Evolutionary conservation across 306 rosid genomes (phyloP), one percentile per base, ranked within the genome.

Genomic region (Pterocarpus santalinus): DNA sequence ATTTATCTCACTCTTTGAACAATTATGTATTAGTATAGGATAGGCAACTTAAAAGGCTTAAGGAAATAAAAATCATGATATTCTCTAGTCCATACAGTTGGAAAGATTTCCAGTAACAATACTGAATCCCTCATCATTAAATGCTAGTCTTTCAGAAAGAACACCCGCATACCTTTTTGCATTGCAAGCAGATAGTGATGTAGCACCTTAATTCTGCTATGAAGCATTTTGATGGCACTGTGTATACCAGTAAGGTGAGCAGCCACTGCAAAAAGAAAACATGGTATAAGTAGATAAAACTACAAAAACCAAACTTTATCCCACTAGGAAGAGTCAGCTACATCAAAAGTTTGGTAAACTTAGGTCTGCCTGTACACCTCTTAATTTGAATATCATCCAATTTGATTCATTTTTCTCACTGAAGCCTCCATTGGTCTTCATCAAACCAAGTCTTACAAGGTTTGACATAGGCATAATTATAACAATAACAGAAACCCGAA

Each of bases 161-260:
- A 55, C 63, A 81, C 56, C 66, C 33, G 17, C 6, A 0, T 79
- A 95, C 99, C 99, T 87, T 91, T 95, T 84, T 95, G 93, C 98
- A 95, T 93, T 39, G 94, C 97, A 44, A 87, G 86, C 84, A 95
- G 97, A 86, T 93, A 90, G 80, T 88, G 94, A 84, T 91, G 97
- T 64, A 93, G 92, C 85, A 95, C 94, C 87, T 88, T 89, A 65
- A 95, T 86, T 90, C 99, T 89, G 88, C 98, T 91, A 86, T 92
- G 90, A 82, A 95, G 93, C 99, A 95, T 95, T 79, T 95, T 95
- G 87, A 95, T 95, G 86, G 99, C 99, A 85, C 96, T 90, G 77
- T 95, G 99, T 47, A 87, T 91, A 61, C 98, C 96, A 47, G 97
- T 92, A 75, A 95, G 98, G 87, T 95, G 95, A 85, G 98, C 98